Percentiles rank a stretch among this genome's conserved stretches.
These are phyloP conservation scores for Solanum appendiculatum DNA, from an alignment of 257 asterid species.

Conservation along the genomic window DNA sequence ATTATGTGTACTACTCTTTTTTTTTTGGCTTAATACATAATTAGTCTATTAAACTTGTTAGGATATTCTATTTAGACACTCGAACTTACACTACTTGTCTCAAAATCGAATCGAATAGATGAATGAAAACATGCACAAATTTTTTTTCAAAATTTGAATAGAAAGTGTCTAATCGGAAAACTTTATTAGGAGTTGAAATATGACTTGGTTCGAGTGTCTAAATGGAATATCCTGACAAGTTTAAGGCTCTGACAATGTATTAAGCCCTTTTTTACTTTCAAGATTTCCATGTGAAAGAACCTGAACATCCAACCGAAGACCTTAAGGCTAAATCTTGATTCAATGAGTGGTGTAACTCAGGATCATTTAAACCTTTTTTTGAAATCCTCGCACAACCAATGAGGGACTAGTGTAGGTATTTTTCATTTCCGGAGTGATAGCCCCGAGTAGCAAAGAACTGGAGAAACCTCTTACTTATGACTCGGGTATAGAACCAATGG, in stretches of 20 bases:
- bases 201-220: neutral
- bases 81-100: too few relatives aligned
- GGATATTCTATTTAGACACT: too few relatives aligned
- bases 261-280: neutral
- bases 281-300: neutral
- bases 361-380: neutral
- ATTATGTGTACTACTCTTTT: neutral
- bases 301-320: neutral
- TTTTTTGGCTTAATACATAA: neutral
- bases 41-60: too few relatives aligned
- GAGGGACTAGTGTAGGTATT: neutral
- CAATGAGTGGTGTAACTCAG: neutral
- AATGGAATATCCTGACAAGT: neutral
- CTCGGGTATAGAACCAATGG: neutral
- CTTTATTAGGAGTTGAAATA: neutral
- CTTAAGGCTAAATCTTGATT: neutral
- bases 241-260: neutral
- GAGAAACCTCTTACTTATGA: neutral
- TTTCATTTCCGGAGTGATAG: neutral
- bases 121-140: too few relatives aligned
- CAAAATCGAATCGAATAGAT: too few relatives aligned
- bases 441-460: neutral
- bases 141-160: neutral
- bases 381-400: neutral
- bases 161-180: neutral